Percentiles rank a stretch among this genome's conserved stretches.
These are phyloP conservation scores for Magnolia officinalis DNA, from an alignment of 164 flowering plant genomes.

Conservation along the genomic window DNA sequence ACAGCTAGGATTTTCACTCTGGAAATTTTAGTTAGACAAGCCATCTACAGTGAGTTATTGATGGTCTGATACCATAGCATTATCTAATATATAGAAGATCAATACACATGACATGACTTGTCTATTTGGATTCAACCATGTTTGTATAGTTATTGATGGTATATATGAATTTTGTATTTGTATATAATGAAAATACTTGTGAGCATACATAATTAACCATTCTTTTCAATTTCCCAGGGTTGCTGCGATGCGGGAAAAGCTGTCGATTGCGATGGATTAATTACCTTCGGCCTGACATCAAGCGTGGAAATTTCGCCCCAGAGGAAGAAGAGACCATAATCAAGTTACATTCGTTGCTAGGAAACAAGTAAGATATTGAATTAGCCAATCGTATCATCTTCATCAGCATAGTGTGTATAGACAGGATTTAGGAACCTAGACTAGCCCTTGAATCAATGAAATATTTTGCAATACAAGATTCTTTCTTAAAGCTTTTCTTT, in stretches of 20 bases:
- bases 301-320: slow-evolving; percentile 12
- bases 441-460: neutral
- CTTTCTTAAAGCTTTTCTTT: too few relatives aligned
- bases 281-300: slow-evolving; percentile 11
- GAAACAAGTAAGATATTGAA: slow-evolving; percentile 5
- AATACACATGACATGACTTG: too few relatives aligned
- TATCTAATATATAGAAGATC: too few relatives aligned
- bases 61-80: too few relatives aligned
- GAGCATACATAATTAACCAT: neutral
- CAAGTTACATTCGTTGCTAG: slow-evolving; percentile 1
- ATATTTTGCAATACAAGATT: neutral
- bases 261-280: slow-evolving; percentile 15
- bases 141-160: too few relatives aligned
- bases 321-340: slow-evolving; percentile 12
- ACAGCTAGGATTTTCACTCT: too few relatives aligned
- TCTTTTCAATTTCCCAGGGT: slow-evolving; percentile 3
- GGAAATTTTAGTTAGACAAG: too few relatives aligned
- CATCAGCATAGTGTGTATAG: neutral
- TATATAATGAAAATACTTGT: too few relatives aligned
- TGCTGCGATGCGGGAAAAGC: slow-evolving; percentile 13
- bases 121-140: too few relatives aligned
- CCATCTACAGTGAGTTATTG: too few relatives aligned
- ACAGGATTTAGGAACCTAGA: neutral
- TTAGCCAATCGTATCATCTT: neutral
- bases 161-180: too few relatives aligned